Base-by-base conservation (phyloP, 768 basidiomycete species). In the Suillus brevipes region DNA sequence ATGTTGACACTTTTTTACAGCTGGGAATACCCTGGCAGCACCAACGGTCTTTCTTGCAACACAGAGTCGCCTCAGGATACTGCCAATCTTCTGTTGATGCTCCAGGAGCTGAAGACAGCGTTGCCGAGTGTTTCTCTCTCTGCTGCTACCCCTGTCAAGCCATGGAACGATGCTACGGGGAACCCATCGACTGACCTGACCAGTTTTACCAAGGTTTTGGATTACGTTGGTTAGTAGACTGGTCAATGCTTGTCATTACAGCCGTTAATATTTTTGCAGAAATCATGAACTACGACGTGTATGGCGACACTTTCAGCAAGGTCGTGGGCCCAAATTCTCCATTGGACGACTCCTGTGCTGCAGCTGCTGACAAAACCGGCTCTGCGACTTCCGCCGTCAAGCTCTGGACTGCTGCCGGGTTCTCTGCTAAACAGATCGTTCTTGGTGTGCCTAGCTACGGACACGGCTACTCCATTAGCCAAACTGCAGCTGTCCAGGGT, bases 391-490 rank as follows among this genome's bases (percentile, higher is more conserved):
- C 88, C 8, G 88, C 91, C 5, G 83, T 98, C 52, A 73, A 79
- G 10, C 84, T 86, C 3, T 97, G 95, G 96, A 85, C 82, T 0
- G 68, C 71, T 0, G 94, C 94, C 45, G 91, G 92, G 13, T 88
- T 98, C 77, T 90, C 94, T 20, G 77, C 82, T 9, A 64, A 66
- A 61, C 78, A 91, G 78, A 88, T 97, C 64, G 86, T 94, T 36
- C 85, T 98, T 8, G 96, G 95, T 61, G 87, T 97, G 0, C 86
- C 95, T 14, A 79, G 89, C 20, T 97, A 94, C 76, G 93, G 92
- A 0, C 94, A 94, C 77, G 87, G 92, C 25, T 95, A 81, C 81
- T 77, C 49, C 0, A 75, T 76, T 5, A 25, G 67, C 23, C 68
- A 68, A n/a, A 72, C 73, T 34, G 65, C 71, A 4, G 71, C 73